phyloP scores from a whole-genome alignment of 495 filamentous ascomycete genomes.

The Podospora appendiculata region DNA sequence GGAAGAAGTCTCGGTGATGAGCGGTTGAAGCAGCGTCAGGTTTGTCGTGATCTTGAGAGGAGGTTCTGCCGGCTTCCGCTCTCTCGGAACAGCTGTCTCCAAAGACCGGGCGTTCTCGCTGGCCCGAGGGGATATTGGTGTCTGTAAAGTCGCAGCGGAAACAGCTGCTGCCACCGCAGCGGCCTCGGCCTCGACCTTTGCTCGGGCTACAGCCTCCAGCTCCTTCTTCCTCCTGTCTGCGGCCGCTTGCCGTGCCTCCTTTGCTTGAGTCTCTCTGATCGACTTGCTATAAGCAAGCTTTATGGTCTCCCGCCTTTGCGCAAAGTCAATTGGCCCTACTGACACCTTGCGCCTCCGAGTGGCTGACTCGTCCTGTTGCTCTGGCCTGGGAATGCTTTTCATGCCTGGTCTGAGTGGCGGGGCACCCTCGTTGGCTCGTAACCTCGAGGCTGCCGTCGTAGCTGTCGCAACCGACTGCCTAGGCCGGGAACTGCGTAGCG shows the following conservation, averaged over 20 bases:
- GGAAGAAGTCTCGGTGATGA: conserved; percentile 1
- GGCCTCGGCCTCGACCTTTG: conserved; percentile 25
- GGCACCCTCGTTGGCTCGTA: conserved; percentile 39
- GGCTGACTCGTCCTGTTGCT: conserved; percentile 19
- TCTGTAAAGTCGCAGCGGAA: conserved; percentile 2
- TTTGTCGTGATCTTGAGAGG: conserved; percentile 23
- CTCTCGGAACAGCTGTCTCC: conserved; percentile 1
- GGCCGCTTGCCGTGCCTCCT: conserved; percentile 33
- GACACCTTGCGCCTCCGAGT: conserved; percentile 36
- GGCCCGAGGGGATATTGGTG: background rate
- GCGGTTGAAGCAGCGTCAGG: conserved; percentile 9
- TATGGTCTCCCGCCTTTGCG: conserved; percentile 65
- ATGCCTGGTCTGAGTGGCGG: conserved; percentile 29
- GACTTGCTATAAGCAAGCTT: conserved; percentile 74
- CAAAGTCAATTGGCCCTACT: conserved; percentile 69
- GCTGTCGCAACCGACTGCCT: conserved; percentile 71
- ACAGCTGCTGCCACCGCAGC: conserved; percentile 11
- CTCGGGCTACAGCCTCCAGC: conserved; percentile 27
- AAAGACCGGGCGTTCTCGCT: background rate
- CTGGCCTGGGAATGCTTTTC: conserved; percentile 25
- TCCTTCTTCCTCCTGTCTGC: conserved; percentile 33
- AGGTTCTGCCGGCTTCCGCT: conserved; percentile 11
- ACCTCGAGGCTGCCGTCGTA: conserved; percentile 57
- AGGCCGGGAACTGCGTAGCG: conserved; percentile 73
- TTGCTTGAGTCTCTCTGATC: conserved; percentile 60